A percentile compares a stretch with the other conserved stretches of the same genome.
These are phyloP conservation scores for Umbelopsis sp. DNA, from an alignment of 192 early-diverging fungal genomes.

Conservation along the genomic window DNA sequence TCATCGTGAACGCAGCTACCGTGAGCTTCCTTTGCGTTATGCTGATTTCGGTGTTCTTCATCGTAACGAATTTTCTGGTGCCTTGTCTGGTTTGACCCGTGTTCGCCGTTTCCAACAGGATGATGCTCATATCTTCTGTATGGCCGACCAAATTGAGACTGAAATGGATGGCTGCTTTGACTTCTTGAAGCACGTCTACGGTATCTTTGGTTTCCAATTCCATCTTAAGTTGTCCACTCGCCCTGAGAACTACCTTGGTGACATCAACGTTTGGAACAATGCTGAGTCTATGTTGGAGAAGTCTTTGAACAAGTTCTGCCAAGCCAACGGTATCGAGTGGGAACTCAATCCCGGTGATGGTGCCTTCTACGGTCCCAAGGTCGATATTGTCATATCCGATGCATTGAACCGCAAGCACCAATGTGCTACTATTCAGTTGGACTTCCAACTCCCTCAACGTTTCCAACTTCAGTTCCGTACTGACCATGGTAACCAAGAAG, in stretches of 20 bases:
- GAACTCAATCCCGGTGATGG: conserved; percentile 93
- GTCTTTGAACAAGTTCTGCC: conserved; percentile 72
- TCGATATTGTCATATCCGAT: conserved; percentile 96
- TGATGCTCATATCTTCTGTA: conserved; percentile 99
- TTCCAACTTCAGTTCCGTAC: conserved; percentile 92
- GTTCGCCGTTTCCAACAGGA: conserved; percentile 99
- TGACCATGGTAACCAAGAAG: conserved; percentile 50
- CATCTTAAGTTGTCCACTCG: conserved; percentile 91
- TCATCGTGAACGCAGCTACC: conserved; percentile 90
- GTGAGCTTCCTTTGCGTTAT: conserved; percentile 91
- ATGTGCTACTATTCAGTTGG: conserved; percentile 97
- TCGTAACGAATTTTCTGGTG: conserved; percentile 92
- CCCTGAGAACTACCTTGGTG: conserved; percentile 94
- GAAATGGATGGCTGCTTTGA: conserved; percentile 89
- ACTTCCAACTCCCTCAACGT: conserved; percentile 96
- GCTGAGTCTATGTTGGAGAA: conserved; percentile 83
- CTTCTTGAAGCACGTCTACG: conserved; percentile 90
- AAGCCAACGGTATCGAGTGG: conserved; percentile 66
- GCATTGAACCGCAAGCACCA: conserved; percentile 89
- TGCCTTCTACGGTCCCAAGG: conserved; percentile 99
- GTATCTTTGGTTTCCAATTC: conserved; percentile 94
- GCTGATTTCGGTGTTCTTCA: conserved; percentile 99
- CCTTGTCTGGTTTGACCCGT: conserved; percentile 91
- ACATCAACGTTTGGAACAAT: conserved; percentile 86
- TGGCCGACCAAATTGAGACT: conserved; percentile 75